Evolutionary conservation across 352 stramenopile genomes (phyloP), one percentile per base, ranked within the genome.

Genomic region (Blastocystis sp.): DNA sequence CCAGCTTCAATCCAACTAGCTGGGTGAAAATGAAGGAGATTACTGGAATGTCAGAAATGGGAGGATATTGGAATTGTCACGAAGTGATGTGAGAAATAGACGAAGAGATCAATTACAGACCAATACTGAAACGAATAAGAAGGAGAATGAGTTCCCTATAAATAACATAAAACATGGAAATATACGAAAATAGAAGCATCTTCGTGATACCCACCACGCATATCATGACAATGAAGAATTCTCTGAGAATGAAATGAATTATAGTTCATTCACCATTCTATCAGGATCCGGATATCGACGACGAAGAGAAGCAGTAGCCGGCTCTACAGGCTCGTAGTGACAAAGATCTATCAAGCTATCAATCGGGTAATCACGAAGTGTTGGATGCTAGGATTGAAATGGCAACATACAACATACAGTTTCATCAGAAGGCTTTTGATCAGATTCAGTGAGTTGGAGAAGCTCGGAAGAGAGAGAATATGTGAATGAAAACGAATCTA

Each of bases 11-110:
- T 66, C 73, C 73, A 84, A 27, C 27, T 35, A 15, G 73, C 42
- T 19, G 73, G 73, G 22, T 84, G 56, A 44, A 64, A n/a, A 27
- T 58, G 17, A 68, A 84, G 44, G 73, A 54, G 13, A 62, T 9
- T 6, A 35, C 27, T 44, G 53, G 33, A 35, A 3, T 22, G 6
- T 9, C 57, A 33, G 17, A 58, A 35, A 35, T 1, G 68, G 27
- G 13, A 84, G 73, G 73, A 84, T 84, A 84, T 84, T 62, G 73
- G 73, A 84, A 84, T 84, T 27, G 73, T 69, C 13, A 84, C 30
- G 24, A 84, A 48, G 24, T 84, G 73, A 37, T 84, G 73, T 24
- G 73, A 84, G 44, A 84, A 84, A 37, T 84, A 84, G 19, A 84
- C 73, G 37, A 84, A 84, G 13, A 84, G 51, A 56, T 84, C 73